A percentile compares a stretch with the other conserved stretches of the same genome.
Evolutionary conservation across 345 rosid species (phyloP).

Genomic region (Murraya koenigii): DNA sequence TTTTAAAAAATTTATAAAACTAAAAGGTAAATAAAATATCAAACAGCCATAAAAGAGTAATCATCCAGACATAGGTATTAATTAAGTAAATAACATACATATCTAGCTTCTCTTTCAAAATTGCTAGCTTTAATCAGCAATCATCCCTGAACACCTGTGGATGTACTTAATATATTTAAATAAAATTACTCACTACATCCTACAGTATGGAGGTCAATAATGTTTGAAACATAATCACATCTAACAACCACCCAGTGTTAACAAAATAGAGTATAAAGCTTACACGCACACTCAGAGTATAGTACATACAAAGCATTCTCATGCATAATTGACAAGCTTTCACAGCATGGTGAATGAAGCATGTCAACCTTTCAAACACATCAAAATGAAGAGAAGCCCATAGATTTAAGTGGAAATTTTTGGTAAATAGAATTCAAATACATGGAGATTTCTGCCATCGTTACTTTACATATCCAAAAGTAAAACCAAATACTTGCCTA

Average conservation of each 20-base stretch:
- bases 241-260: not conserved
- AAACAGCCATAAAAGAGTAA: not conserved
- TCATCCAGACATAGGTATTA: not conserved
- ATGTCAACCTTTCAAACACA: not conserved
- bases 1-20: not conserved
- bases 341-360: not conserved
- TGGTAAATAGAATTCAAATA: not conserved
- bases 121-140: not conserved
- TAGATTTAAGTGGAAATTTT: not conserved
- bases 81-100: not conserved
- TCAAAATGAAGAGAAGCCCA: not conserved
- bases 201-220: not conserved
- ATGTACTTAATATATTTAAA: not conserved
- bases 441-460: not conserved
- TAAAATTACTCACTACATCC: not conserved
- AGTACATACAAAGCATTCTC: not conserved
- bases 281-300: not conserved
- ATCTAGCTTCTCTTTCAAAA: not conserved
- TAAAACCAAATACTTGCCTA: constrained; percentile 54
- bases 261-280: not conserved
- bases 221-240: not conserved
- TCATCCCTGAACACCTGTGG: not conserved
- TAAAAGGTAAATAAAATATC: not conserved
- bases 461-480: constrained; percentile 11
- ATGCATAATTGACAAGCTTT: not conserved